A percentile compares a stretch with the other conserved stretches of the same genome.
phyloP scores from a whole-genome alignment of 140 eudicot species.

The Erigeron philadelphicus region DNA sequence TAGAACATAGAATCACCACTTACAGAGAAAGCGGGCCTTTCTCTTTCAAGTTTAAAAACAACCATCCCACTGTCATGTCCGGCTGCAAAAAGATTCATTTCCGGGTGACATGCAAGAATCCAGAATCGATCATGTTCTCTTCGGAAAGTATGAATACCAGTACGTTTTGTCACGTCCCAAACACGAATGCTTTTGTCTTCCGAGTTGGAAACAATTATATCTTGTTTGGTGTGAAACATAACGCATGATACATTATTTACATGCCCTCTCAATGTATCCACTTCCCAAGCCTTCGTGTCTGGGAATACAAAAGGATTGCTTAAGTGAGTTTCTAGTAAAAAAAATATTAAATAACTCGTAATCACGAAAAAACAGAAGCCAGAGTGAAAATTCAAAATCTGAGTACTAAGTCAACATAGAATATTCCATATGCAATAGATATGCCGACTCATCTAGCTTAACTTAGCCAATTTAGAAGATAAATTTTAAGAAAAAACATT shows the following conservation, averaged over 20 bases:
- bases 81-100: conserved; percentile 70
- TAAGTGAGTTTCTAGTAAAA: no score
- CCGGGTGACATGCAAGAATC: conserved; percentile 67
- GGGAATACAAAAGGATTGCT: not conserved
- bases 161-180: conserved; percentile 73
- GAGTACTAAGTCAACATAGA: no score
- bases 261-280: conserved; percentile 72
- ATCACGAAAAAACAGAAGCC: no score
- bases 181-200: conserved; percentile 72
- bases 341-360: no score
- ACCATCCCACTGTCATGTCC: conserved; percentile 81
- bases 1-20: conserved; percentile 57
- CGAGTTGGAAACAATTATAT: conserved; percentile 65
- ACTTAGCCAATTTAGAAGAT: no score
- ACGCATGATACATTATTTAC: conserved; percentile 71
- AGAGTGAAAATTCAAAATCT: no score
- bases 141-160: conserved; percentile 63
- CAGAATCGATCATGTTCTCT: conserved; percentile 73
- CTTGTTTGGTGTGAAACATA: conserved; percentile 55
- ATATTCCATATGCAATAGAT: not conserved
- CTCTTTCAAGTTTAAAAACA: conserved; percentile 65
- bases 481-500: not conserved
- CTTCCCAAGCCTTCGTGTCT: conserved; percentile 64
- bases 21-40: conserved; percentile 66
- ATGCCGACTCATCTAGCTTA: no score